Percentiles rank a stretch among this genome's conserved stretches.
Evolutionary conservation across 2,329 filamentous ascomycete genomes (phyloP).

Genomic region (Nothophoma quercina): DNA sequence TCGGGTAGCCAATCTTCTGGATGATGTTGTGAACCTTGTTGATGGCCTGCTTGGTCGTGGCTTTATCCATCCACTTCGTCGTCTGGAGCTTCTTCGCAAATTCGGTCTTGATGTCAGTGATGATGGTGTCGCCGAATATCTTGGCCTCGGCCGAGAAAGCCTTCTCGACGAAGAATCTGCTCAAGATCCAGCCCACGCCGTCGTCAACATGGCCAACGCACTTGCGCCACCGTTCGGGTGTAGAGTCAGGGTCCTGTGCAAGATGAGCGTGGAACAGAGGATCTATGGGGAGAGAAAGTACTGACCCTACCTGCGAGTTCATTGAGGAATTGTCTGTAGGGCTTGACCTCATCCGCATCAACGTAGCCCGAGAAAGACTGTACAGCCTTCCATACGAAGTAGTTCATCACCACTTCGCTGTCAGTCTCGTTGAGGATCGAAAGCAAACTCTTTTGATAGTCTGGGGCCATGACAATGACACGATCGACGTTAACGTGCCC

Average conservation of each 20-base stretch:
- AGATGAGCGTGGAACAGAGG: too few relatives aligned
- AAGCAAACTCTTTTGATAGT: constrained; percentile 67
- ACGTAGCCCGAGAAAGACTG: constrained; percentile 61
- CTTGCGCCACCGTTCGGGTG: constrained; percentile 70
- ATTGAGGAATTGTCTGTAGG: constrained; percentile 67
- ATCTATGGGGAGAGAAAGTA: constrained; percentile 21
- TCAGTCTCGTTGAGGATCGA: constrained; percentile 62
- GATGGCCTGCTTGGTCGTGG: constrained; percentile 66
- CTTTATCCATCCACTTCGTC: constrained; percentile 70
- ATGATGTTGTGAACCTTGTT: constrained; percentile 72
- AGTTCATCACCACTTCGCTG: constrained; percentile 66
- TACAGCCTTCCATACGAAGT: constrained; percentile 70
- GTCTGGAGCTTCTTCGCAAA: constrained; percentile 68
- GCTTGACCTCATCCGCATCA: constrained; percentile 66
- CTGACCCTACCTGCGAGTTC: constrained; percentile 63
- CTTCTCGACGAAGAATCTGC: constrained; percentile 74
- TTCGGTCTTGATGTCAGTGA: constrained; percentile 73
- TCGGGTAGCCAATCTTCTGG: constrained; percentile 74
- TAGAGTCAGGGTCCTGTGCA: constrained; percentile 64
- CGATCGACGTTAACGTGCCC: constrained; percentile 59
- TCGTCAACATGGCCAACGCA: constrained; percentile 67
- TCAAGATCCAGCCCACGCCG: constrained; percentile 71
- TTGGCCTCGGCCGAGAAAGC: constrained; percentile 73
- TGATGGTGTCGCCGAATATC: constrained; percentile 71
- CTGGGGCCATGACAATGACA: constrained; percentile 66